Evolutionary conservation across 495 filamentous ascomycete genomes (phyloP).

Genomic region (Podospora pseudocomata): DNA sequence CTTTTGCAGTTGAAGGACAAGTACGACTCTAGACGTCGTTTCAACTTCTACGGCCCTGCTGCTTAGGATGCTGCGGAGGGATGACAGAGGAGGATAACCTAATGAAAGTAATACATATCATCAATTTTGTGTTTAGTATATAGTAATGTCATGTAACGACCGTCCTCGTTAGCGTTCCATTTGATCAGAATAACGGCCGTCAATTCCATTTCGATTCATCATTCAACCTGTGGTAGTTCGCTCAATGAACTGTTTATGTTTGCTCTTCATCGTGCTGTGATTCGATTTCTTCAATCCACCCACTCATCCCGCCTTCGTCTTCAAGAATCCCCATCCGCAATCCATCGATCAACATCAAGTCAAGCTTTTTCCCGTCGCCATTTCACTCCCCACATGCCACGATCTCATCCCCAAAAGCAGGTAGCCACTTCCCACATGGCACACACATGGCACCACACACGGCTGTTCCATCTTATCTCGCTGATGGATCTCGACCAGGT

Average conservation of each 20-base stretch:
- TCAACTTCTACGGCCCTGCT: conserved; percentile 54
- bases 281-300: background rate
- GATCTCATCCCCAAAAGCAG: background rate
- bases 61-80: conserved; percentile 5
- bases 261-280: background rate
- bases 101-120: too few species aligned
- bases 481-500: too few species aligned
- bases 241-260: too few species aligned
- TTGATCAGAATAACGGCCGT: background rate
- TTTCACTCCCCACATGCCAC: background rate
- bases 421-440: background rate
- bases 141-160: background rate
- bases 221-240: too few species aligned
- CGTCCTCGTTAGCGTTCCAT: background rate
- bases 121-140: background rate
- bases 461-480: too few species aligned
- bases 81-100: too few species aligned
- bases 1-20: conserved; percentile 49
- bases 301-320: background rate
- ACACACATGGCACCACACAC: background rate
- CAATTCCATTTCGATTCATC: background rate
- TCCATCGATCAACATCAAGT: background rate
- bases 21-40: conserved; percentile 46
- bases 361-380: background rate
- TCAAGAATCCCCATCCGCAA: background rate